Base-by-base conservation (phyloP, 768 basidiomycete genomes). In the Boletus eberwhitei region DNA sequence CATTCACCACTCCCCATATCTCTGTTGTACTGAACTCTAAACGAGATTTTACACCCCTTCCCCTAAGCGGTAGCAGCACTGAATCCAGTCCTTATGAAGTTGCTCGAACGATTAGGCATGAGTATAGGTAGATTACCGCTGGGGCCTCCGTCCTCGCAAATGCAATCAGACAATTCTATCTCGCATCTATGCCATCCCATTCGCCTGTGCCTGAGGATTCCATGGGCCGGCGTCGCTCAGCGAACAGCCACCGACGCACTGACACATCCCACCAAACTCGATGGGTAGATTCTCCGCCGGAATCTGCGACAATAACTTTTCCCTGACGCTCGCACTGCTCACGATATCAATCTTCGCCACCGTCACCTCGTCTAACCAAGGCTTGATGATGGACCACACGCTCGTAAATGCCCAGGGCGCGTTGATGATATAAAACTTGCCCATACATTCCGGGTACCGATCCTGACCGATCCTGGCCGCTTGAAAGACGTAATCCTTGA, bases 391-490 rank as follows among this genome's bases (percentile, higher is more conserved):
- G 19, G 75, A 68, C 95, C 95, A 99, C 21, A 96, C 88, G 37
- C 87, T 81, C 48, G 83, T 81, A 77, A 99, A 99, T 48, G 85
- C 80, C 86, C 88, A 98, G 0, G 96, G 96, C 0, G 93, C 90
- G 67, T 98, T 98, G 81, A 97, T 90, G 80, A 98, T 94, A 79
- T 91, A 99, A 78, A 99, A 98, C 69, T 90, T 92, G 76, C 96
- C 96, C 96, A 98, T 93, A 60, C 80, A 84, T 71, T 96, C 92
- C 2, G 93, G 91, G 72, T 94, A 98, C 60, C 88, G 79, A 75
- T 97, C 83, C 71, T 97, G 94, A 12, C 92, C 91, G 71, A 99
- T 87, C 26, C 70, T 66, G 0, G 88, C 75, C 0, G 93, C 90
- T 21, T 81, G 72, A 57, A 78, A 80, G 40, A 98, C 88, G 77